phyloP scores from a whole-genome alignment of 2,329 filamentous ascomycete species.

The Tolypocladium tropicale region DNA sequence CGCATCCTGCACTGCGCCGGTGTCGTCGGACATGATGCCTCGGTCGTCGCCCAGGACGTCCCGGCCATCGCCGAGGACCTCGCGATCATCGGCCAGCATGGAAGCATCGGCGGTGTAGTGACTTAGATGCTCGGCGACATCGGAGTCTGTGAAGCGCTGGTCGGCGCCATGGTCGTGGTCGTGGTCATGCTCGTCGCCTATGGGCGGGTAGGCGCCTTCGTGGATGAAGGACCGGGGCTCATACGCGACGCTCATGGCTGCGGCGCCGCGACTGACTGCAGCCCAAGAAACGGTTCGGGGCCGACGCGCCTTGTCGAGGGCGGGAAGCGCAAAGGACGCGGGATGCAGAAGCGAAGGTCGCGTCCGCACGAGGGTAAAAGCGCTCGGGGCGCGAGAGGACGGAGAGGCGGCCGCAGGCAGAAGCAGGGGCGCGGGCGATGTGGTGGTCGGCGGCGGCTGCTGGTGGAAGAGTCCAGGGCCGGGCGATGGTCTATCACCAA shows the following conservation, averaged over 20 bases:
- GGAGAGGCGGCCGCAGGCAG: not conserved
- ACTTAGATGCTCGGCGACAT: conserved; percentile 31
- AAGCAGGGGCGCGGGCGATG: not conserved
- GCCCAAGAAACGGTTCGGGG: conserved; percentile 3
- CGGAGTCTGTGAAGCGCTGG: conserved; percentile 31
- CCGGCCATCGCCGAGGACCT: conserved; percentile 15
- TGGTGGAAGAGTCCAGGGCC: not conserved
- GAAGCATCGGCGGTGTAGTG: conserved; percentile 30
- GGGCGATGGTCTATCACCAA: not conserved
- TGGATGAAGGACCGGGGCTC: conserved; percentile 39
- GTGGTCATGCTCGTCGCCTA: conserved; percentile 29
- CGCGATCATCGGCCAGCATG: conserved; percentile 24
- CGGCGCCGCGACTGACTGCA: conserved; percentile 9
- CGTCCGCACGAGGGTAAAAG: not conserved
- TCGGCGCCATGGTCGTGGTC: conserved; percentile 30
- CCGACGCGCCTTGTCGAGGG: conserved; percentile 3
- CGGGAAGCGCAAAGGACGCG: conserved; percentile 1
- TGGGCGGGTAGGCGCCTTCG: conserved; percentile 35
- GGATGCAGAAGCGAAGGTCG: not conserved
- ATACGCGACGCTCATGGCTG: conserved; percentile 41
- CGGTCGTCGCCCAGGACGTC: conserved; percentile 23
- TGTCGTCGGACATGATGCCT: conserved; percentile 27
- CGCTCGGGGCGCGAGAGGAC: not conserved
- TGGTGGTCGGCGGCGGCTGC: not conserved
- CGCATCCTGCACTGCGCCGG: conserved; percentile 25